A percentile compares a stretch with the other conserved stretches of the same genome.
These are phyloP conservation scores for Penicillium ucsense DNA, from an alignment of 495 filamentous ascomycete genomes.

Conservation along the genomic window DNA sequence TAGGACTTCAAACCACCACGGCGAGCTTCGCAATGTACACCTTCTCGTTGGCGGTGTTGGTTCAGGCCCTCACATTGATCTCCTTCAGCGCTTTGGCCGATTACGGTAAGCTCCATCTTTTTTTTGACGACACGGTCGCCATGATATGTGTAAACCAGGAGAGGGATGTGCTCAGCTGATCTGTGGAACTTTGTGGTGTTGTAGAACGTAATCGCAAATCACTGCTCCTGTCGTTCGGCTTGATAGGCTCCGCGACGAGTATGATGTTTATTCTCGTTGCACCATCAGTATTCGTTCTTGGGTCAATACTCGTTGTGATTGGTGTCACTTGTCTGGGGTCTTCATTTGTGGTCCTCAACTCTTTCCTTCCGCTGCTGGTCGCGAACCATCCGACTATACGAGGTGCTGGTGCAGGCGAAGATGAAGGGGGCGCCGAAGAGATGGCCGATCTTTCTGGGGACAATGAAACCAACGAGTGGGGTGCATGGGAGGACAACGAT, in stretches of 20 bases:
- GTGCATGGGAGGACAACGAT: slow-evolving; percentile 31
- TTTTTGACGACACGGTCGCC: slow-evolving; percentile 7
- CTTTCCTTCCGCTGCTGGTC: slow-evolving; percentile 41
- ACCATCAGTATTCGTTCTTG: slow-evolving; percentile 61
- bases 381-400: slow-evolving; percentile 35
- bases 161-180: not conserved
- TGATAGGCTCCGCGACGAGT: slow-evolving; percentile 63
- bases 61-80: slow-evolving; percentile 44
- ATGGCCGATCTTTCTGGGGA: slow-evolving; percentile 13
- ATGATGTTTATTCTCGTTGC: slow-evolving; percentile 78
- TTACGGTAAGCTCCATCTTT: slow-evolving; percentile 25
- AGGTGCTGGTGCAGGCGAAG: slow-evolving; percentile 10
- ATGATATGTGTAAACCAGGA: too few relatives aligned
- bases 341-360: slow-evolving; percentile 44
- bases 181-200: not conserved
- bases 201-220: slow-evolving; percentile 50
- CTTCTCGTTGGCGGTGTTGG: slow-evolving; percentile 40
- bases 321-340: slow-evolving; percentile 62
- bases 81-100: slow-evolving; percentile 45
- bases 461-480: slow-evolving; percentile 12
- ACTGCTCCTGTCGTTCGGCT: slow-evolving; percentile 67
- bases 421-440: slow-evolving; percentile 15
- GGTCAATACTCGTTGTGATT: slow-evolving; percentile 66
- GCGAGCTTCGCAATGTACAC: slow-evolving; percentile 50
- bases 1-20: slow-evolving; percentile 39